Base-by-base conservation (phyloP, 2,329 filamentous ascomycete species). In the Plectosphaerella sp. region DNA sequence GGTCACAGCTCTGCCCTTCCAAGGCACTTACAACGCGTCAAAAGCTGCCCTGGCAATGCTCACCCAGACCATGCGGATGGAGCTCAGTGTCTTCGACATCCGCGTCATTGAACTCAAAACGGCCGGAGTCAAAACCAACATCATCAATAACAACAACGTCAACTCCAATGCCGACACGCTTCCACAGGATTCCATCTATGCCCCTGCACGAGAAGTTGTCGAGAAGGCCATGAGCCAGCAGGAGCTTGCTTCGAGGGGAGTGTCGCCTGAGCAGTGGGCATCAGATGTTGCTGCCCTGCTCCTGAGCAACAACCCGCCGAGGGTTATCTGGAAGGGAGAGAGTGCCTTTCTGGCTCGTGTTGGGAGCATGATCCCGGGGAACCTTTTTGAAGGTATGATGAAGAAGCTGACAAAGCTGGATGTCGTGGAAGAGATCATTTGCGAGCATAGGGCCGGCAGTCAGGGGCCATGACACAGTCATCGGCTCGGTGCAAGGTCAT, bases 41-140 rank as follows among this genome's bases (percentile, higher is more conserved):
- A 64, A 64, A 35, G 60, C 62, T 0, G 62, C 62, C 1, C 12
- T 59, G n/a, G 53, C 53, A 3, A 58, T 52, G 49, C 20, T 66
- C 5, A 59, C 61, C 1, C 59, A 64, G 22, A 59, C 58, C 1
- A 50, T 65, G 33, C 60, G 63, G 1, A 46, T 67, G 0, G 65
- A 68, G 54, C 60, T 67, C 1, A 43, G 48, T 2, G 58, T 62
- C 0, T 61, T 68, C 2, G 59, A 60, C 3, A 51, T 68, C 25
- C 56, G 50, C 9, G 63, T 67, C 16, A 46, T 60, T 24, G 5
- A 57, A 54, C 50, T 62, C 55, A 42, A 66, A 54, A 53, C 53
- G 1, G 53, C 42, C 1, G 48, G 42, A 1, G 53, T 54, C 11
- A 42, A 25, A 4, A 51, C 35, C 15, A 62, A 61, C 46, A 56